Evolutionary conservation across 1,284 basidiomycete genomes (phyloP), one percentile per base, ranked within the genome.

Genomic region (Golubevia pallescens): DNA sequence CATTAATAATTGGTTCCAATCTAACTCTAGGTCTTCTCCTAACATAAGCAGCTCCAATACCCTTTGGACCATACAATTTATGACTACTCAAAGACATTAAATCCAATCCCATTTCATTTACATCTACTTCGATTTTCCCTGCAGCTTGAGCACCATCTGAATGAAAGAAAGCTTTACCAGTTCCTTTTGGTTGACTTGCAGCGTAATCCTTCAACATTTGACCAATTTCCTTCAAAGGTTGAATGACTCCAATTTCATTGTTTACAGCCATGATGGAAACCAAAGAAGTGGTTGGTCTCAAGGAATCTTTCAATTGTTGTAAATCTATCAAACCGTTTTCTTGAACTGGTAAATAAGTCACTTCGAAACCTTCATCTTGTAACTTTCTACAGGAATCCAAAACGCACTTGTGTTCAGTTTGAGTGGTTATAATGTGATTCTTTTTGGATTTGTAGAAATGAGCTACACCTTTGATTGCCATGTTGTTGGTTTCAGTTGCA

Each of bases 201-300:
- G 81, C 83, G 61, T 84, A 78, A 34, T 77, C 80, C 78, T 88
- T 88, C 60, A 93, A 86, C 32, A 97, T 89, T 3, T 90, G 89
- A 23, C 95, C 96, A 73, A 99, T 99, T 86, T 98, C 95, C 85
- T 93, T 93, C 70, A 99, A 90, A 1, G 97, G 97, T 85, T 99
- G 97, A 70, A 99, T 97, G 69, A 98, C 95, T 58, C 97, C 97
- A 5, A 95, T 99, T 88, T 99, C 97, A 87, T 99, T 99, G 88
- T 99, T 99, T 70, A 99, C 96, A 2, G 93, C 90, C 97, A 99
- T 99, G 86, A 99, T 92, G 8, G 95, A 97, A 53, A 97, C 91
- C 7, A 97, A 87, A 4, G 91, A 92, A 0, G 95, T 90, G 20
- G 85, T 93, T 19, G 94, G 93, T 58, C 93, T 90, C 62, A 97